Evolutionary conservation across 2,329 filamentous ascomycete genomes (phyloP).

Genomic region (Cladosporium sp.): DNA sequence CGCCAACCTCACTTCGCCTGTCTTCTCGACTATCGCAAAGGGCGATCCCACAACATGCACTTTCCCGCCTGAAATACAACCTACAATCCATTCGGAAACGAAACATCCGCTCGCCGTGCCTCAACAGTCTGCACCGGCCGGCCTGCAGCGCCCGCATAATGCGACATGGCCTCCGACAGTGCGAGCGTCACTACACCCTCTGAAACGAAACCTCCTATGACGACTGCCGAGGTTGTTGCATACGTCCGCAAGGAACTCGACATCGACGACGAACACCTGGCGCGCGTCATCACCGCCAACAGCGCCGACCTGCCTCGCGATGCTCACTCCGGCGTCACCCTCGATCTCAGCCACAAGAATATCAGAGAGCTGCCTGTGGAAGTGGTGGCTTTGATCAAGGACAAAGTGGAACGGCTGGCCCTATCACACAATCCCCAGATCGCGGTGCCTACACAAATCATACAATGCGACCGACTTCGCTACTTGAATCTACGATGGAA

Average conservation of each 20-base stretch:
- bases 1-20: background rate
- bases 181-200: conserved; percentile 13
- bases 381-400: conserved; percentile 68
- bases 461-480: conserved; percentile 70
- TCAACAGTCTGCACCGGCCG: background rate
- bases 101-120: conserved; percentile 7
- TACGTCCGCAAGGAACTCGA: conserved; percentile 30
- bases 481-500: conserved; percentile 80
- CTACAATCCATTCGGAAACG: conserved; percentile 3
- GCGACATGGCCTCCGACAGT: conserved; percentile 26
- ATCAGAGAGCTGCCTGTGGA: conserved; percentile 68
- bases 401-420: conserved; percentile 69
- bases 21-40: background rate
- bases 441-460: conserved; percentile 64
- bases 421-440: conserved; percentile 74
- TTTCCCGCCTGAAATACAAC: conserved; percentile 1
- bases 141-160: conserved; percentile 21
- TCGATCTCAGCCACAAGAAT: conserved; percentile 71
- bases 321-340: conserved; percentile 61
- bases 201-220: conserved; percentile 23
- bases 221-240: conserved; percentile 24
- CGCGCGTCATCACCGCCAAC: conserved; percentile 23
- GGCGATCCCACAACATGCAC: conserved; percentile 1
- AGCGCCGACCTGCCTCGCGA: conserved; percentile 24
- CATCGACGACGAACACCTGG: conserved; percentile 29